phyloP scores from a whole-genome alignment of 306 rosid species.

The Elaeagnus macrophylla region DNA sequence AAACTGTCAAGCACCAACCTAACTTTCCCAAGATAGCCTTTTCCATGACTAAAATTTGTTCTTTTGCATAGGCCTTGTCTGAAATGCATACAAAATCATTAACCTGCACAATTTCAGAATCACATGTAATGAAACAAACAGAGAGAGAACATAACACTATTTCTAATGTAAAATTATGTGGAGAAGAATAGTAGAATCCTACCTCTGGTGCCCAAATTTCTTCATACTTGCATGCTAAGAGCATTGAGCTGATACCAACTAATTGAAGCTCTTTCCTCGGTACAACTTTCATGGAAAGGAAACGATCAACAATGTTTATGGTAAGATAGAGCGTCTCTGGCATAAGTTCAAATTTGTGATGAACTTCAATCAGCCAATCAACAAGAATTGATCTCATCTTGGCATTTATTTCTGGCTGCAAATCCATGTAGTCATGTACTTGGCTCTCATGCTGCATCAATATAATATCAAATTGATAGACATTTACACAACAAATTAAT shows the following conservation, averaged over 20 bases:
- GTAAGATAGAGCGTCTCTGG: slow-evolving; percentile 74
- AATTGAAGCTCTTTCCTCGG: slow-evolving; percentile 78
- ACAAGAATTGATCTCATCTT: slow-evolving; percentile 88
- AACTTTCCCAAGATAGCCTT: slow-evolving; percentile 61
- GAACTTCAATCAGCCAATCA: slow-evolving; percentile 88
- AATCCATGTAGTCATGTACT: slow-evolving; percentile 50
- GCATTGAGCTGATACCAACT: slow-evolving; percentile 83
- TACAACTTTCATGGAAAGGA: slow-evolving; percentile 48
- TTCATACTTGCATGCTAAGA: slow-evolving; percentile 77
- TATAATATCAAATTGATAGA: too few relatives aligned
- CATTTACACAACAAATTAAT: too few relatives aligned
- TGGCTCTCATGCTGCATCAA: slow-evolving; percentile 16
- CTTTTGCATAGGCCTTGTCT: slow-evolving; percentile 57
- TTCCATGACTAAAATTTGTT: slow-evolving; percentile 66
- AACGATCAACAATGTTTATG: slow-evolving; percentile 58
- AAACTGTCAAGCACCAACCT: slow-evolving; percentile 73
- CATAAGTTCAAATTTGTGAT: slow-evolving; percentile 68
- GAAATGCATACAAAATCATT: slow-evolving; percentile 73
- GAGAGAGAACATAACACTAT: too few relatives aligned
- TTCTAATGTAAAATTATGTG: too few relatives aligned
- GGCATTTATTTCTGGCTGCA: slow-evolving; percentile 61
- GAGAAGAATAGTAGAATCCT: too few relatives aligned
- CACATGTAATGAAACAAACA: not conserved
- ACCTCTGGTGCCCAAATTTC: slow-evolving; percentile 92
- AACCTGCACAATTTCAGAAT: slow-evolving; percentile 41